phyloP scores from a whole-genome alignment of 2,329 filamentous ascomycete genomes.

The Paecilomyces formosus region DNA sequence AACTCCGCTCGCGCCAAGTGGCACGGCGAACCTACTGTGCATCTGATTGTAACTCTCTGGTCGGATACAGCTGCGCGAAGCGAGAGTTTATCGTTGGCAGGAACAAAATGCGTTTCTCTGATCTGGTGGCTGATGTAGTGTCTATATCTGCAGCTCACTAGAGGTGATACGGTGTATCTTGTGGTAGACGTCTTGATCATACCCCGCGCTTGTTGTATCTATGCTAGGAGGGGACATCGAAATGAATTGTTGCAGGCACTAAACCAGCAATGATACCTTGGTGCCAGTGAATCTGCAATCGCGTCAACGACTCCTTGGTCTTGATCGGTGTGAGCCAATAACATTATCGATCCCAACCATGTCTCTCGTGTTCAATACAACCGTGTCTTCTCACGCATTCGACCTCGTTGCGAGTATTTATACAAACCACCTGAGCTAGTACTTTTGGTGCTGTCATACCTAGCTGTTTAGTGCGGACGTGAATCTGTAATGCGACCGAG shows the following conservation, averaged over 20 bases:
- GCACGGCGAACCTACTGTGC: neutral
- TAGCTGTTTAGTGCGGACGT: neutral
- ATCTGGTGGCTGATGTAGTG: neutral
- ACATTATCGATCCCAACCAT: neutral
- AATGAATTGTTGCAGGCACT: neutral
- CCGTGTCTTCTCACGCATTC: neutral
- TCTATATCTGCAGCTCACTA: neutral
- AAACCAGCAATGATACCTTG: neutral
- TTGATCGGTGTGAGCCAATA: neutral
- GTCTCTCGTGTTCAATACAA: neutral
- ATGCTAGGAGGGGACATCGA: neutral
- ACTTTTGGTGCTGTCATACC: too few species aligned
- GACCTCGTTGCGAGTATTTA: neutral
- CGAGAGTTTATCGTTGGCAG: neutral
- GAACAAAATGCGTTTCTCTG: neutral
- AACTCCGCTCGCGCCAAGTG: neutral
- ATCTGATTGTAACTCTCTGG: neutral
- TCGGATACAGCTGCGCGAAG: neutral
- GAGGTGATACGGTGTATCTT: neutral
- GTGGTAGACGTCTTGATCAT: neutral
- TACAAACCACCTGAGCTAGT: too few species aligned
- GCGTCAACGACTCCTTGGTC: neutral
- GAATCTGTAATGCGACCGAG: neutral
- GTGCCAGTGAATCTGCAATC: neutral
- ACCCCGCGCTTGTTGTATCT: neutral